Evolutionary conservation across 495 filamentous ascomycete species (phyloP).

Genomic region (Daldinia grandis): DNA sequence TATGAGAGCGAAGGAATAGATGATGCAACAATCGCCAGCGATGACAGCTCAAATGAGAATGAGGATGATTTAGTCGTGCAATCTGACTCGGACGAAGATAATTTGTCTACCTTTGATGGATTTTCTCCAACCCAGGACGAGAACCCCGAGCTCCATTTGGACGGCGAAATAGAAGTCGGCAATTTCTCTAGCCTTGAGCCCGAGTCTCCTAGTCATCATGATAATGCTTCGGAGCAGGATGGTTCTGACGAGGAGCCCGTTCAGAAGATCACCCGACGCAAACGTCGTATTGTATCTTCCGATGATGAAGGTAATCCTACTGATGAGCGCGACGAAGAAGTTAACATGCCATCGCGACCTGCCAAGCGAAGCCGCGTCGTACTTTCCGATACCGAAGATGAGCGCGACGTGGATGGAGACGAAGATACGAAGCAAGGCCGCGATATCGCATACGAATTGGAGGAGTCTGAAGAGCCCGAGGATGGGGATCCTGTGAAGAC

Average conservation of each 20-base stretch:
- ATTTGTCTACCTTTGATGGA: conserved; percentile 29
- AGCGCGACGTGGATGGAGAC: conserved; percentile 39
- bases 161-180: background rate
- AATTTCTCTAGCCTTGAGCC: conserved; percentile 30
- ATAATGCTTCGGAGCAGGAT: conserved; percentile 12
- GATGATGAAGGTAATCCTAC: conserved; percentile 35
- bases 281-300: conserved; percentile 42
- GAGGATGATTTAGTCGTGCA: conserved; percentile 37
- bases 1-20: conserved; percentile 42
- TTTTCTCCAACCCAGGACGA: conserved; percentile 38
- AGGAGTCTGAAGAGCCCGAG: conserved; percentile 21
- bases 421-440: conserved; percentile 13
- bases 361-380: conserved; percentile 28
- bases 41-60: conserved; percentile 22
- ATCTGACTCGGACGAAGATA: conserved; percentile 35
- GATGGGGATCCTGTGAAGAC: conserved; percentile 16
- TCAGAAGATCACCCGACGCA: conserved; percentile 16
- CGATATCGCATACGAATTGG: background rate
- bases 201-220: conserved; percentile 19
- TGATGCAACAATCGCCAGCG: conserved; percentile 29
- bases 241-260: conserved; percentile 22
- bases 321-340: background rate
- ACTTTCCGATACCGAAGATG: conserved; percentile 32
- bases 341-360: conserved; percentile 11
- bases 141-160: conserved; percentile 6